Base-by-base conservation (phyloP, 2,329 filamentous ascomycete species). In the Colletotrichum sp. region DNA sequence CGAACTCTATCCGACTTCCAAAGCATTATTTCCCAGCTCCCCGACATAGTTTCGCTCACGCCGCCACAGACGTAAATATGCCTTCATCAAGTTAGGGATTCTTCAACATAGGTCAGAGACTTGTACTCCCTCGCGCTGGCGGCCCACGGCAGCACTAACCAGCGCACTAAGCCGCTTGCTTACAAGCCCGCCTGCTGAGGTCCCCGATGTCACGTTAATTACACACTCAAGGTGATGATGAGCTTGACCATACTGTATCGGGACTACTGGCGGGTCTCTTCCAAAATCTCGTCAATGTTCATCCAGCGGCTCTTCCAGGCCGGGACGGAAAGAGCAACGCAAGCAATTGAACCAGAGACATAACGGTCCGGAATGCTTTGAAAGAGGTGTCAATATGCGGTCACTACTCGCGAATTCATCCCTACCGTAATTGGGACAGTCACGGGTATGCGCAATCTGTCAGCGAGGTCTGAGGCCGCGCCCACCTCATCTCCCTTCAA, bases 391-490 rank as follows among this genome's bases (percentile, higher is more conserved):
- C 19, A 8, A 55, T 25, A n/a, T 25, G n/a, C 8, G 34, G 25
- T 36, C 39, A 52, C 36, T 39, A 13, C 39, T 62, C 19, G 16
- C 66, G 44, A 22, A 22, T 52, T 32, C 32, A 44, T 70, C 22
- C 30, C 71, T 57, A 63, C 59, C 8, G 44, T 30, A 25, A 44
- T 19, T 30, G 39, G 39, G 22, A n/a, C 15, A 63, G 39, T 44
- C 69, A 67, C 39, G 57, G 25, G 64, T 29, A 67, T 73, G 69
- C 70, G 63, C 29, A 64, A 64, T 76, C 70, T 68, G 34, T 62
- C 63, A 73, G 72, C 70, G 22, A 64, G 61, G 73, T 73, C 73
- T 69, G 55, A 76, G 73, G 63, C 71, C 66, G 32, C 70, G 55
- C 27, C 27, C 69, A 72, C 44, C 62, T 73, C 34, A 71, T 71